Percentiles rank a stretch among this genome's conserved stretches.
These are phyloP conservation scores for Heterobasidion annosum DNA, from an alignment of 1,284 basidiomycete species.

Conservation along the genomic window DNA sequence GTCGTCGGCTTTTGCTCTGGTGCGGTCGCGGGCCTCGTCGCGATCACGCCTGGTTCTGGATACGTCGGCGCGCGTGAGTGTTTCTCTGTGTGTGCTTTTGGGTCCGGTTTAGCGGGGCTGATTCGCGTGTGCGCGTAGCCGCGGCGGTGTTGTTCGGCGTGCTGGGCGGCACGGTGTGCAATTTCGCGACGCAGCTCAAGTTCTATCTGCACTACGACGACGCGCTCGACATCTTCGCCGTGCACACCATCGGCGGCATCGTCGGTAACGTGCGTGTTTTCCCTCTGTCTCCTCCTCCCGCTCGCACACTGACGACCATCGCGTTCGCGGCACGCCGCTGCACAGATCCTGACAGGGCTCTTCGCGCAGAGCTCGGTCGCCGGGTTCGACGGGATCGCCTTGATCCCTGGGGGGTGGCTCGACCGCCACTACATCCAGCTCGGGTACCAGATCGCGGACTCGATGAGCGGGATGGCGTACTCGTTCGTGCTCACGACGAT, in stretches of 20 bases:
- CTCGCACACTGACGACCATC: constrained; percentile 13
- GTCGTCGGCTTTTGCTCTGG: constrained; percentile 96
- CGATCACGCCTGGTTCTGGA: constrained; percentile 88
- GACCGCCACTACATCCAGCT: constrained; percentile 81
- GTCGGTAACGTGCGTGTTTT: constrained; percentile 56
- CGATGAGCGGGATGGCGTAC: constrained; percentile 64
- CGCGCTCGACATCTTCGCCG: constrained; percentile 85
- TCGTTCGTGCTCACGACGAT: constrained; percentile 81
- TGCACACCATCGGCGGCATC: constrained; percentile 84
- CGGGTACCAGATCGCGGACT: constrained; percentile 84
- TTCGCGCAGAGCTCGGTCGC: constrained; percentile 88
- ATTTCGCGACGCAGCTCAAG: constrained; percentile 94
- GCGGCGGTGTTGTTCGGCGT: constrained; percentile 84
- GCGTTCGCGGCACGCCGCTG: constrained; percentile 9
- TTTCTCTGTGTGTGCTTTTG: not conserved
- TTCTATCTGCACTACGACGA: constrained; percentile 71
- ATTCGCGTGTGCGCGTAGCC: constrained; percentile 25
- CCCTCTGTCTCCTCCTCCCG: not conserved
- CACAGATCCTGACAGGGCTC: constrained; percentile 70
- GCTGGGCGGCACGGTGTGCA: constrained; percentile 77
- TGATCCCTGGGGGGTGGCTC: constrained; percentile 84
- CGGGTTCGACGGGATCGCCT: constrained; percentile 69
- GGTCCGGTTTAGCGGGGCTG: not conserved
- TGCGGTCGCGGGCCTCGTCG: constrained; percentile 83
- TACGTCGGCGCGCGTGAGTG: constrained; percentile 73